A percentile compares a stretch with the other conserved stretches of the same genome.
phyloP scores from a whole-genome alignment of 805 yeast genomes.

The Jamesozyma spencerorum region DNA sequence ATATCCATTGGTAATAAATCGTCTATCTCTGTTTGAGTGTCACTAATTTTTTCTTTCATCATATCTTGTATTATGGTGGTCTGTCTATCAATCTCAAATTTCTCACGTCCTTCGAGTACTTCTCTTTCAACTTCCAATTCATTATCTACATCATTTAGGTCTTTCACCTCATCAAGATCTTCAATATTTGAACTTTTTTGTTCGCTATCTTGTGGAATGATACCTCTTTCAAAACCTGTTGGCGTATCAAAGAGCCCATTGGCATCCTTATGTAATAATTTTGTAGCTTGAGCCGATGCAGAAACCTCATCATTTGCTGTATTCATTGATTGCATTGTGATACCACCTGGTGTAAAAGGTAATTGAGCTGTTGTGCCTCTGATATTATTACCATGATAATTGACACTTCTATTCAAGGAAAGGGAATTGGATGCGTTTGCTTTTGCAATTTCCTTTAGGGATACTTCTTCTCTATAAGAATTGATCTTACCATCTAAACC shows the following conservation, averaged over 20 bases:
- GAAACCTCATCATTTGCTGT: slow-evolving; percentile 18
- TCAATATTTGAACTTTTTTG: slow-evolving; percentile 5
- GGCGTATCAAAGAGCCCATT: slow-evolving; percentile 77
- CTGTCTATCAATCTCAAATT: slow-evolving; percentile 13
- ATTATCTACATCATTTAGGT: slow-evolving; percentile 28
- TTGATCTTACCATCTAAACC: slow-evolving; percentile 70
- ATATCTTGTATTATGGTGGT: slow-evolving; percentile 7
- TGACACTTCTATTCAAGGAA: slow-evolving; percentile 59
- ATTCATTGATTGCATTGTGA: slow-evolving; percentile 27
- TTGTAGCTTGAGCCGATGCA: slow-evolving; percentile 14
- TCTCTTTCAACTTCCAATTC: slow-evolving; percentile 31
- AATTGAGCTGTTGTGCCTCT: slow-evolving; percentile 64
- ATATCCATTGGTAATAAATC: slow-evolving; percentile 42
- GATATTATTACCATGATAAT: slow-evolving; percentile 50
- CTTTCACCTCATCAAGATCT: slow-evolving; percentile 15
- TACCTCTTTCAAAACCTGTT: slow-evolving; percentile 72
- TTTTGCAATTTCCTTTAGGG: slow-evolving; percentile 34
- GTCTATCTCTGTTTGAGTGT: slow-evolving; percentile 31
- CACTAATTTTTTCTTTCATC: slow-evolving; percentile 3
- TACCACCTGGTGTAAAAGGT: slow-evolving; percentile 93
- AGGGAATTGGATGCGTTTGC: slow-evolving; percentile 62
- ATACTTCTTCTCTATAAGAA: slow-evolving; percentile 54
- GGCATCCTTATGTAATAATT: slow-evolving; percentile 51
- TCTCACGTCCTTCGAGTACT: slow-evolving; percentile 25
- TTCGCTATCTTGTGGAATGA: slow-evolving; percentile 27